Base-by-base conservation (phyloP, 768 basidiomycete species). In the Pisolithus albus region DNA sequence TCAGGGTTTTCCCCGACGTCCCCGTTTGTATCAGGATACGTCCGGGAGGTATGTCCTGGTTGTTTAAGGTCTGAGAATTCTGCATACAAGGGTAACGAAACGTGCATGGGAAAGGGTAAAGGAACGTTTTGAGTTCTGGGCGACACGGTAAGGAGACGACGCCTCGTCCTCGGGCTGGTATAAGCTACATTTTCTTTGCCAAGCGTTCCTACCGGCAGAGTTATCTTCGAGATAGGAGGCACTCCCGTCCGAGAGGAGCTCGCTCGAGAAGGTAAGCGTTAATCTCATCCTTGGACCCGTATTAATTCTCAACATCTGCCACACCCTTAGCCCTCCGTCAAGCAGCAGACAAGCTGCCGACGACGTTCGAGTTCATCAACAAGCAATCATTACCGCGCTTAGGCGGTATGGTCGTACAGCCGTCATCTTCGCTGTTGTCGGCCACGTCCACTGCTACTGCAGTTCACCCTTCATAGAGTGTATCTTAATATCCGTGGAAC, bases 81-180 rank as follows among this genome's bases (percentile, higher is more conserved):
- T 39, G 45, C 26, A 26, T 45, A 34, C 34, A 34, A 92, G 90
- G 95, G 96, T 49, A 98, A 96, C 60, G 94, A 98, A 69, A 94
- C 92, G 5, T 87, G 96, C 78, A 97, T 98, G 96, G 96, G 96
- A 47, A 98, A 98, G 71, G 96, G 96, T 53, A 99, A 99, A 69
- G 96, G 96, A 43, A 82, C 88, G 0, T 98, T 98, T n/a, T 61
- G 96, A 98, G 64, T 97, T 78, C 66, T 99, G 96, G 96, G 91
- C 94, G 24, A 90, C 88, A 52, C 82, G 91, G 90, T 92, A 60
- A 50, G 34, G 6, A 7, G 8, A 1, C 55, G 11, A 47, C 39
- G 49, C 11, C 19, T 7, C 7, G 43, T 21, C 11, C 10, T 34
- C 11, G 0, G 13, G 24, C 19, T 18, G 11, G 2, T 28, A 46